A percentile compares a stretch with the other conserved stretches of the same genome.
Evolutionary conservation across 306 rosid genomes (phyloP).

Genomic region (Trichosanthes truncata): DNA sequence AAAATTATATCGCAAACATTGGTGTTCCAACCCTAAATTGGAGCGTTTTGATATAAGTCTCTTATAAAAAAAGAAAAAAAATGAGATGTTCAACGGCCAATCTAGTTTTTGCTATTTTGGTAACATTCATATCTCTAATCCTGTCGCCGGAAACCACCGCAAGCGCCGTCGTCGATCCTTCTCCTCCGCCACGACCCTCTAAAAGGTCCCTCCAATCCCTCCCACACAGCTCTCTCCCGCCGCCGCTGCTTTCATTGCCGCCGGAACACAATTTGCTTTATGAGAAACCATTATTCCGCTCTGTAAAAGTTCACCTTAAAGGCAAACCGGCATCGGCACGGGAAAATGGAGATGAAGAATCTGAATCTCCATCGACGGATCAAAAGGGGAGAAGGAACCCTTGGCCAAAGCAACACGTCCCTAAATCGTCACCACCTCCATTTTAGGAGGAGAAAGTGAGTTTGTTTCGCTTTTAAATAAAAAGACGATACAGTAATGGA

Average conservation of each 20-base stretch:
- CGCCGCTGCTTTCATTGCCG: neutral
- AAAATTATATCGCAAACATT: too few species aligned
- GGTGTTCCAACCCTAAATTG: too few species aligned
- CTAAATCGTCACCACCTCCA: neutral
- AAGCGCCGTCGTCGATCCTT: neutral
- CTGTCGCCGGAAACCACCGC: neutral
- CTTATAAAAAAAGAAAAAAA: too few species aligned
- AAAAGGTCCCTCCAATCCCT: neutral
- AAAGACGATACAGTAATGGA: too few species aligned
- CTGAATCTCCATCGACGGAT: neutral
- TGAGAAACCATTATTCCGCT: too few species aligned
- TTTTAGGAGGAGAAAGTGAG: neutral
- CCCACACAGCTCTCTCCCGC: neutral
- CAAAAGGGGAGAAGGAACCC: too few species aligned
- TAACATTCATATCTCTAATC: too few species aligned
- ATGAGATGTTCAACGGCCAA: too few species aligned
- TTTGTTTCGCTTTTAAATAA: too few species aligned
- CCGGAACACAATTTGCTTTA: neutral
- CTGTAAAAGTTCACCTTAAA: neutral
- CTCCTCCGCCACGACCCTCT: neutral
- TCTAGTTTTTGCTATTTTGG: too few species aligned
- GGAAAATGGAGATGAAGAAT: neutral
- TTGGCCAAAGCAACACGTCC: neutral
- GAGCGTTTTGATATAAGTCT: too few species aligned
- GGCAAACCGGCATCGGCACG: too few species aligned